Conservation (phyloP, 352 stramenopile genomes). For the Phytophthora boehmeriae region DNA sequence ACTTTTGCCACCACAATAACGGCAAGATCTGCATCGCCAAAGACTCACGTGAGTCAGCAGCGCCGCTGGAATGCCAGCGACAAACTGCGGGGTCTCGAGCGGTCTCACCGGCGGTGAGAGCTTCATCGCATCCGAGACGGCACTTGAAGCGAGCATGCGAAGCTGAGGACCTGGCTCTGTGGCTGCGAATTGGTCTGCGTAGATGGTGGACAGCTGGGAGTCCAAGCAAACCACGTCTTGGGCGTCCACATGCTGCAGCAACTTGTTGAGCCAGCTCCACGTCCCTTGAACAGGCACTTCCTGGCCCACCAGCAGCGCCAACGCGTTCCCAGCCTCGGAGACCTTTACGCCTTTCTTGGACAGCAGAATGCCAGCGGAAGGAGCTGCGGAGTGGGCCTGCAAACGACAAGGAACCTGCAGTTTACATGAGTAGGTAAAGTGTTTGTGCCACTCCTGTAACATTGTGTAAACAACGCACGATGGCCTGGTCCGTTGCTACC, state of each 20-base stretch:
- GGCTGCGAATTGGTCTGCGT: conserved; percentile 40
- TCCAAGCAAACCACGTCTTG: conserved; percentile 63
- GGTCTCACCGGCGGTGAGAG: conserved; percentile 38
- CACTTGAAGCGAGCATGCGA: conserved; percentile 48
- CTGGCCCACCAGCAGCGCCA: conserved; percentile 49
- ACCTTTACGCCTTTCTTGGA: conserved; percentile 44
- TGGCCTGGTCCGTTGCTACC: conserved; percentile 51
- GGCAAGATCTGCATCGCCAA: neutral
- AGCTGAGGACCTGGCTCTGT: conserved; percentile 44
- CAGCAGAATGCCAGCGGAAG: conserved; percentile 35
- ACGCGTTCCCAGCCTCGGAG: conserved; percentile 33
- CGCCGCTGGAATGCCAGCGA: conserved; percentile 53
- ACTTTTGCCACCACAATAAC: neutral
- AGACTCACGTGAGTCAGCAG: conserved; percentile 61
- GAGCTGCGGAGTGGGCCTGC: neutral
- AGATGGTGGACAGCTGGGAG: conserved; percentile 62
- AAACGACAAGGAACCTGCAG: neutral
- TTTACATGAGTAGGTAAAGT: neutral
- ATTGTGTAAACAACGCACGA: conserved; percentile 31
- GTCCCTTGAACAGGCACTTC: conserved; percentile 45
- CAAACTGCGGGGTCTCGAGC: conserved; percentile 65
- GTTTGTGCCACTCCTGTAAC: neutral
- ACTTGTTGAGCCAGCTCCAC: conserved; percentile 56
- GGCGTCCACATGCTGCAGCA: conserved; percentile 47
- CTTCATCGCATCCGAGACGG: conserved; percentile 34